phyloP scores from a whole-genome alignment of 768 basidiomycete genomes.

The Russula olivacea region DNA sequence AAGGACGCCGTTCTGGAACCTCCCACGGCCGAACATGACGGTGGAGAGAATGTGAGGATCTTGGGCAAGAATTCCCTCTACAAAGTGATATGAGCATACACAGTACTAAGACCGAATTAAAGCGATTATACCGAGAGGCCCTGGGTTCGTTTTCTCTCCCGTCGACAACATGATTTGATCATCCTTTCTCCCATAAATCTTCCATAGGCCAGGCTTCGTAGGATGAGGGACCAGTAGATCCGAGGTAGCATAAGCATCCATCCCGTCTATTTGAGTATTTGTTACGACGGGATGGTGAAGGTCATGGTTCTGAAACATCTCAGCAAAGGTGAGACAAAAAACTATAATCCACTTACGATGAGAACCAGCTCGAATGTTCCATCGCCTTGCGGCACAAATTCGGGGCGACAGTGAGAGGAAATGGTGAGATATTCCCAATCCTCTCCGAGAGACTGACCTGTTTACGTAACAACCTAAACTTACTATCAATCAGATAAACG shows the following conservation, averaged over 20 bases:
- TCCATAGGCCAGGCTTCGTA: constrained; percentile 35
- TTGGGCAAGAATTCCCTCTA: constrained; percentile 36
- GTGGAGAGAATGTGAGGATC: constrained; percentile 30
- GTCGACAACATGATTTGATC: constrained; percentile 33
- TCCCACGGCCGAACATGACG: constrained; percentile 35
- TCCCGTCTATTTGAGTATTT: constrained; percentile 36
- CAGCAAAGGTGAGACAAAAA: not conserved
- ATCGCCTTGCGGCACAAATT: constrained; percentile 24
- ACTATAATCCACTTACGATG: constrained; percentile 17
- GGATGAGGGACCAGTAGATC: constrained; percentile 45
- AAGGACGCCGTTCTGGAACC: constrained; percentile 32
- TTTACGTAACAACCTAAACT: not conserved
- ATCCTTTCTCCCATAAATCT: constrained; percentile 28
- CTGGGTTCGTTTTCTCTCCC: constrained; percentile 34
- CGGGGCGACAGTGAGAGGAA: constrained; percentile 23
- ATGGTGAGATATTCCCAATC: constrained; percentile 28
- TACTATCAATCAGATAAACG: not conserved
- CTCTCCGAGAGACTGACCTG: constrained; percentile 21
- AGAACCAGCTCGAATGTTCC: constrained; percentile 27
- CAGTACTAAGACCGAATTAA: not conserved
- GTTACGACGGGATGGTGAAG: constrained; percentile 25
- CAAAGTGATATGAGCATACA: constrained; percentile 6
- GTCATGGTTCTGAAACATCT: constrained; percentile 24
- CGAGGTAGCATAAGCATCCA: constrained; percentile 38
- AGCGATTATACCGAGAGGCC: constrained; percentile 28